Base-by-base conservation (phyloP, 345 rosid genomes). In the Brassica cretica region DNA sequence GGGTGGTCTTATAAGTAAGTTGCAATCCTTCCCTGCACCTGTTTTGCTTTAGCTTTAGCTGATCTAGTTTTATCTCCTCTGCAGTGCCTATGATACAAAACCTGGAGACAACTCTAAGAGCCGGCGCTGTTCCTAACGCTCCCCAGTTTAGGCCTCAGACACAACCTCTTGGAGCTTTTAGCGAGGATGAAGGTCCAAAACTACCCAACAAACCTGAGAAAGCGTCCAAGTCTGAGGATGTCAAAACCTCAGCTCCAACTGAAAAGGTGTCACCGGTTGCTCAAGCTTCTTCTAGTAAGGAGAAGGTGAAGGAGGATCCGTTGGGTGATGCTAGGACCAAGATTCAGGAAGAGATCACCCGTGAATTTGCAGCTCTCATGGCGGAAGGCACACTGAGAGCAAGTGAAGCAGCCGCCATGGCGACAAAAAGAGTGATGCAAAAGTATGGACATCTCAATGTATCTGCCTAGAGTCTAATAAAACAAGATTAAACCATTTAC, bases 61-160 rank as follows among this genome's bases (percentile, higher is more conserved):
- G 5, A 53, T 37, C n/a, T 49, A 1, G 4, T 62, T 72, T 21
- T 1, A 18, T 69, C 59, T 37, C 16, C 7, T 64, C 41, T 86
- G 65, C 83, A 95, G 99, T 93, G 98, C 98, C 99, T 25, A 93
- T 95, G 98, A 87, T 95, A 9, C 96, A 93, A 69, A 92, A 89
- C 77, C 77, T 95, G 12, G 97, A 93, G 80, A 58, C 87, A 18
- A 95, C 99, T 1, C 32, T 93, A 75, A 90, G 73, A 85, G 87
- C 91, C 0, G 97, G 97, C 62, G 97, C 93, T 59, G 96, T 90
- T 41, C 99, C 99, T 56, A 93, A 87, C 39, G 96, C 68, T 76
- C 97, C 98, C 44, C 98, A 95, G 70, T 90, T 95, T 78, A 89
- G 71, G 81, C 91, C 93, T 11, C 87, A 80, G 78, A 39, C 84